Percentiles rank a stretch among this genome's conserved stretches.
Evolutionary conservation across 2,329 filamentous ascomycete species (phyloP).

Genomic region (Aphanoascus verrucosus): DNA sequence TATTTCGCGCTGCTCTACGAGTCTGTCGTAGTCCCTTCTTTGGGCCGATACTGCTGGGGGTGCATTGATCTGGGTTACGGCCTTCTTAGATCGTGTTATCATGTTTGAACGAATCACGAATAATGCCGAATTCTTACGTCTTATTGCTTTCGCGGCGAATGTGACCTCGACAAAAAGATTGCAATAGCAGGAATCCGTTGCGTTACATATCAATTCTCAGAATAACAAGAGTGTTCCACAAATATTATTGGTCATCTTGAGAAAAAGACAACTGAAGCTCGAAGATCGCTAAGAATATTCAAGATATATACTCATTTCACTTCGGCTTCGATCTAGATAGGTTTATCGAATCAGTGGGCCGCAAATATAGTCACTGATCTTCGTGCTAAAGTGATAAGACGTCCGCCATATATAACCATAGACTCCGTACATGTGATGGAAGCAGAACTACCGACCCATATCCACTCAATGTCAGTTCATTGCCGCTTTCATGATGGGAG

Average conservation of each 20-base stretch:
- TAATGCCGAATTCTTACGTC: neutral
- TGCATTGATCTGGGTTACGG: too few species aligned
- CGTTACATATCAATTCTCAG: neutral
- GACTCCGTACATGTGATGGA: neutral
- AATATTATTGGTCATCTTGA: too few species aligned
- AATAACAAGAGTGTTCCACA: too few species aligned
- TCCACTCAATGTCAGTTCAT: neutral
- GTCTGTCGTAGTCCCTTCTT: too few species aligned
- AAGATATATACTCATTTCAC: neutral
- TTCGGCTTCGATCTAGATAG: neutral
- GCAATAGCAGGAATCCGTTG: neutral
- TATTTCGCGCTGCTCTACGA: neutral
- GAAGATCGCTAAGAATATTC: too few species aligned
- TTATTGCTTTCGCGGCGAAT: neutral
- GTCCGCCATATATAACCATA: neutral
- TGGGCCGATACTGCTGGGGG: too few species aligned
- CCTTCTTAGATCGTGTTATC: neutral
- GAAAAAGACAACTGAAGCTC: too few species aligned
- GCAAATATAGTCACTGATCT: neutral
- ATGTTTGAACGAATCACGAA: neutral
- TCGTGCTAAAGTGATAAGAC: too few species aligned
- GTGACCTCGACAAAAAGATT: too few species aligned
- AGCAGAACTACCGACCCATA: neutral
- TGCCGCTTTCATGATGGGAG: constrained; percentile 15
- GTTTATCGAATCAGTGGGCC: neutral